A percentile compares a stretch with the other conserved stretches of the same genome.
These are phyloP conservation scores for Peniophora sp. DNA, from an alignment of 1,284 basidiomycete genomes.

Conservation along the genomic window DNA sequence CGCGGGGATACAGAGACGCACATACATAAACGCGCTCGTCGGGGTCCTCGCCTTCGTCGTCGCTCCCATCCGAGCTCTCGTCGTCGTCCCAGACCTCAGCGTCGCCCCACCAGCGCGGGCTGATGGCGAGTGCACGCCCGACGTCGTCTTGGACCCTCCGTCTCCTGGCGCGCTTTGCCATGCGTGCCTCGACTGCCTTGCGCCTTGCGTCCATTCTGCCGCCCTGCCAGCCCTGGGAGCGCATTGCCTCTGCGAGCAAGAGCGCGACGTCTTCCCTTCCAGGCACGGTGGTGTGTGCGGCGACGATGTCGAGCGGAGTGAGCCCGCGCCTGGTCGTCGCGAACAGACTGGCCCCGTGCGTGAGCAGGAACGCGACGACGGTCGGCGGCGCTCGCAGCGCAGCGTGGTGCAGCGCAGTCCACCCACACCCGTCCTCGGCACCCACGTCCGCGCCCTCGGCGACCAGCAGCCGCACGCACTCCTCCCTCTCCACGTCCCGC, in stretches of 20 bases:
- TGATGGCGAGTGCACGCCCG: conserved; percentile 46
- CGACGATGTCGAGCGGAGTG: conserved; percentile 80
- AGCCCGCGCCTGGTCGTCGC: conserved; percentile 68
- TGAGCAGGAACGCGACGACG: conserved; percentile 86
- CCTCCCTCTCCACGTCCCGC: conserved; percentile 78
- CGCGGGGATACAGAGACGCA: conserved; percentile 8
- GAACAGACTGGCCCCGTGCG: conserved; percentile 81
- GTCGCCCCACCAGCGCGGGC: conserved; percentile 60
- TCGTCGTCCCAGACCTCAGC: conserved; percentile 22
- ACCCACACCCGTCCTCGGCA: conserved; percentile 71
- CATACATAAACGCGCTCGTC: conserved; percentile 49
- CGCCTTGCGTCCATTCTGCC: conserved; percentile 59
- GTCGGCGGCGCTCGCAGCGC: conserved; percentile 85
- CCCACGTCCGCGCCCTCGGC: conserved; percentile 70
- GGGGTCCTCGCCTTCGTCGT: conserved; percentile 36
- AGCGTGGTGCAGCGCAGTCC: conserved; percentile 95
- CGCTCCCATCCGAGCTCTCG: conserved; percentile 23
- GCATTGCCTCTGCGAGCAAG: conserved; percentile 76
- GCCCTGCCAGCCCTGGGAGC: conserved; percentile 65
- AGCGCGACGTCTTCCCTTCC: conserved; percentile 76
- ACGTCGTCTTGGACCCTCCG: conserved; percentile 46
- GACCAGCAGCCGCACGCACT: conserved; percentile 76
- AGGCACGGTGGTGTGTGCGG: conserved; percentile 69
- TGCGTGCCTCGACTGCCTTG: conserved; percentile 46
- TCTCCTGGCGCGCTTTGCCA: conserved; percentile 46